phyloP scores from a whole-genome alignment of 1,284 basidiomycete genomes.

The Cutaneotrichosporon dermatis region DNA sequence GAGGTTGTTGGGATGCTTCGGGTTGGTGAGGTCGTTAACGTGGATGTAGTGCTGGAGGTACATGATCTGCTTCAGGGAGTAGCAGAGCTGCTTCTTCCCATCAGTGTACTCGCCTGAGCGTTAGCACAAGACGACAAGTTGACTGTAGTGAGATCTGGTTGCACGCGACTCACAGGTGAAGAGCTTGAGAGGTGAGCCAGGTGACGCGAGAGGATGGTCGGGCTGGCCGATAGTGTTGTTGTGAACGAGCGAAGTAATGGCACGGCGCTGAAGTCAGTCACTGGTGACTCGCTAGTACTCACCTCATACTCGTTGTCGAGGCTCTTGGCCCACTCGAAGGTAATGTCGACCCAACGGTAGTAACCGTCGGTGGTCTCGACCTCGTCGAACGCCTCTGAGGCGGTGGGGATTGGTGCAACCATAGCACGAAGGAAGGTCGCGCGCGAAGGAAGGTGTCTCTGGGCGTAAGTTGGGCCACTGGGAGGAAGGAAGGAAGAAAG shows the following conservation, averaged over 20 bases:
- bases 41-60: conserved; percentile 82
- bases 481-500: no score
- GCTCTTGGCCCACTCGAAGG: conserved; percentile 32
- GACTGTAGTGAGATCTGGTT: background rate
- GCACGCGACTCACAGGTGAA: conserved; percentile 58
- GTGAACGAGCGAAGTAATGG: conserved; percentile 64
- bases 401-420: no score
- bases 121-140: background rate
- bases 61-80: conserved; percentile 75
- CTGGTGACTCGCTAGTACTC: conserved; percentile 9
- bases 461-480: no score
- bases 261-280: conserved; percentile 41
- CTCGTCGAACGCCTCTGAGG: no score
- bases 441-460: no score
- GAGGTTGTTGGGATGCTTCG: conserved; percentile 13
- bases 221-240: conserved; percentile 62
- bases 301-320: conserved; percentile 29
- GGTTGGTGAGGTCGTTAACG: conserved; percentile 62
- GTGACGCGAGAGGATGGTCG: conserved; percentile 65
- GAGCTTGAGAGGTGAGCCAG: conserved; percentile 62
- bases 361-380: conserved; percentile 28
- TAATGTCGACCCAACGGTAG: conserved; percentile 36
- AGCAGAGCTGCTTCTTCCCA: conserved; percentile 58
- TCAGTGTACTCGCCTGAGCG: conserved; percentile 12
- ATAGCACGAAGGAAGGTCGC: no score